Evolutionary conservation across 805 yeast genomes (phyloP), one percentile per base, ranked within the genome.

Genomic region (Hanseniaspora guilliermondii): DNA sequence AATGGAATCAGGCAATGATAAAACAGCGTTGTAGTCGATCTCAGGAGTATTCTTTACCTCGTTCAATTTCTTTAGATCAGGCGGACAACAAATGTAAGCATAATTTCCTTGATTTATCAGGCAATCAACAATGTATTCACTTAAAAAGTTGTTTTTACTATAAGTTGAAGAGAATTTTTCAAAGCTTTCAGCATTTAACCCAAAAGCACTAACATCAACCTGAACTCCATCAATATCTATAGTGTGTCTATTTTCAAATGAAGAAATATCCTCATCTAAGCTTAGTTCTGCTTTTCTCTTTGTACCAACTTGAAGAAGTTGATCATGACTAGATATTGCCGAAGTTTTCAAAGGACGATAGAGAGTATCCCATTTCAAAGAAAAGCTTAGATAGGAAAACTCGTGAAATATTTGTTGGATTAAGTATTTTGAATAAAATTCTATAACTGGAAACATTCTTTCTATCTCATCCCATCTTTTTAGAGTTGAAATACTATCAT

Each of bases 401-500:
- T 16, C 14, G 1, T 19, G 8, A 5, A 4, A 38, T 19, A 38
- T 3, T 8, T 21, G 24, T 8, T 17, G 4, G 8, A 17, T 12
- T 14, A 38, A 19, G 19, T 38, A 12, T 19, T 8, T 14, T 19
- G 41, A 38, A 14, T 19, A 38, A 9, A 22, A 17, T 6, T 41
- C 32, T 17, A 38, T 38, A 22, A 39, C n/a, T 17, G 48, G 12
- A 21, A 50, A 50, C 54, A 50, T 50, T 16, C 21, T 35, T 16
- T 17, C 4, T 6, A 50, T 25, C 21, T 50, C 41, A 9, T 42
- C 37, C 54, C 54, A 50, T 42, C 54, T 50, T 27, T 42, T 41
- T 7, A 21, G 2, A 12, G 54, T 41, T n/a, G 48, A 30, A 22
- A 50, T 42, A 16, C 36, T 17, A 9, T 33, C 27, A 19, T 50